Conservation (phyloP, 352 stramenopile genomes). For the Phytophthora melonis region DNA sequence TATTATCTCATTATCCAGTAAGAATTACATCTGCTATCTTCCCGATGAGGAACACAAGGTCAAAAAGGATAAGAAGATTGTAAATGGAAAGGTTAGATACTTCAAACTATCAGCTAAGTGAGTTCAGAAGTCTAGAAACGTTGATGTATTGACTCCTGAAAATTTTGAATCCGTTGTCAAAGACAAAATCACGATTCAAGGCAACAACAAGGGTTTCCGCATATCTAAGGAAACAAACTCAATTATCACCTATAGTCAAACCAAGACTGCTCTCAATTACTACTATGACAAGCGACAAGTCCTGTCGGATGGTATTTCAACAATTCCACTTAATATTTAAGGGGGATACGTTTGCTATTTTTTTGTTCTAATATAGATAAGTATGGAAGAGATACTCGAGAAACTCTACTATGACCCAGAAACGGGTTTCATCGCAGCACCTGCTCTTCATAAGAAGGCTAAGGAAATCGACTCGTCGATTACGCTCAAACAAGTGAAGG, state of each 20-base stretch:
- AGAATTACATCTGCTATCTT: conserved; percentile 10
- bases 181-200: background rate
- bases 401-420: background rate
- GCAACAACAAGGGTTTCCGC: background rate
- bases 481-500: background rate
- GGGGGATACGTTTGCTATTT: no score
- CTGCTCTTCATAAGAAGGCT: background rate
- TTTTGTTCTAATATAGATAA: no score
- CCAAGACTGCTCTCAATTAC: no score
- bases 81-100: no score
- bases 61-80: background rate
- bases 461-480: background rate
- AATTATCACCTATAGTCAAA: background rate
- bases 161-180: background rate
- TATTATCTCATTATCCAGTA: no score
- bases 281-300: no score
- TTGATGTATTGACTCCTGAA: background rate
- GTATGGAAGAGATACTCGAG: background rate
- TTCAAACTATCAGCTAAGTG: background rate
- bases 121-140: background rate
- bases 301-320: no score
- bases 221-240: background rate
- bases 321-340: no score
- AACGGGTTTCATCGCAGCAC: background rate
- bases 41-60: background rate